These are phyloP conservation scores for Balamuthia mandrillaris DNA, from an alignment of 208 protist genomes.

Conservation along the genomic window DNA sequence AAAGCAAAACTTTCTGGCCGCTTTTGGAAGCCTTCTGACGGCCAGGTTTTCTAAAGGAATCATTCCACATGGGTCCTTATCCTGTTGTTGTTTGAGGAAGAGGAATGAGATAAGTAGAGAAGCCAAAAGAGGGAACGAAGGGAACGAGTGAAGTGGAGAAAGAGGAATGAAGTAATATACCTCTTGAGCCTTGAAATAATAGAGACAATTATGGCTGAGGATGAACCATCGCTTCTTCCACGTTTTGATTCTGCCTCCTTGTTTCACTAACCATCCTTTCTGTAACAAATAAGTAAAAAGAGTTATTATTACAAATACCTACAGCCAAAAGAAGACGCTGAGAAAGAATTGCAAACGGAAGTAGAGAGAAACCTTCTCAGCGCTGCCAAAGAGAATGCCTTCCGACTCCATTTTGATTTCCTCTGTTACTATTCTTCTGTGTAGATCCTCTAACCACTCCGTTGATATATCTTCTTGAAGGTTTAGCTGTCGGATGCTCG, in stretches of 20 bases:
- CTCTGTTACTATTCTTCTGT: conserved; percentile 58
- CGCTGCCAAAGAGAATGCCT: conserved; percentile 21
- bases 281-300: background rate
- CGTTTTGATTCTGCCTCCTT: conserved; percentile 60
- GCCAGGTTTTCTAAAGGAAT: conserved; percentile 65
- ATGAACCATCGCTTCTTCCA: conserved; percentile 68
- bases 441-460: conserved; percentile 56
- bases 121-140: background rate
- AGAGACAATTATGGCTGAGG: conserved; percentile 55
- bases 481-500: conserved; percentile 63
- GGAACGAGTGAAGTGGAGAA: background rate
- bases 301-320: background rate
- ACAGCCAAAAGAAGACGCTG: background rate
- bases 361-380: conserved; percentile 52
- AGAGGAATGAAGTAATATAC: background rate
- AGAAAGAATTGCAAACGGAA: background rate
- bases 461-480: conserved; percentile 49
- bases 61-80: conserved; percentile 63
- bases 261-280: conserved; percentile 59
- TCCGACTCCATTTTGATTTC: conserved; percentile 69
- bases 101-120: background rate
- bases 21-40: conserved; percentile 31
- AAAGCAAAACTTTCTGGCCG: conserved; percentile 51
- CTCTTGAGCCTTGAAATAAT: conserved; percentile 55
- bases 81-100: background rate